phyloP scores from a whole-genome alignment of 1,139 yeast species.

The Pichia kudriavzevii region DNA sequence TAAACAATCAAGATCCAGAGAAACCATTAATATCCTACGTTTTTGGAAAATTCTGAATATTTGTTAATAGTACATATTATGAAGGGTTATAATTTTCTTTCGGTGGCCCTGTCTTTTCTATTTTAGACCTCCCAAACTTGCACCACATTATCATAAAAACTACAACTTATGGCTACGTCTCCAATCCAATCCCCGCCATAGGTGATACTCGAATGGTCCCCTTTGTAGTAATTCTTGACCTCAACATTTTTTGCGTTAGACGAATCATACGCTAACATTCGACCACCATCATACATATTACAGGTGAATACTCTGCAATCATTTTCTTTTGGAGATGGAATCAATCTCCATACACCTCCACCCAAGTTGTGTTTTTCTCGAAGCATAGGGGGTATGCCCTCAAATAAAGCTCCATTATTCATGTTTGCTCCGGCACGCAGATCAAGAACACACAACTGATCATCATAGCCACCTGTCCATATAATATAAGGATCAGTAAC shows the following conservation, averaged over 20 bases:
- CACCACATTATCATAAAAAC: slow-evolving; percentile 80
- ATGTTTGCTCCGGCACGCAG: slow-evolving; percentile 38
- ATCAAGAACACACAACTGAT: slow-evolving; percentile 61
- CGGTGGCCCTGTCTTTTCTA: too few species aligned
- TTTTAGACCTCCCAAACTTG: slow-evolving; percentile 50
- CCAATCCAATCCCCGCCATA: slow-evolving; percentile 88
- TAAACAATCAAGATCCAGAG: slow-evolving; percentile 17
- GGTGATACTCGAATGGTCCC: slow-evolving; percentile 84
- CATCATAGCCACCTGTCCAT: slow-evolving; percentile 94
- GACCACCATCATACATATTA: slow-evolving; percentile 95
- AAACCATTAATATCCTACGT: slow-evolving; percentile 21
- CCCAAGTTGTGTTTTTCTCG: slow-evolving; percentile 48
- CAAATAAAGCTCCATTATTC: slow-evolving; percentile 36
- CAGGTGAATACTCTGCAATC: slow-evolving; percentile 54
- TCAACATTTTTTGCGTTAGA: slow-evolving; percentile 31
- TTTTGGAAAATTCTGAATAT: slow-evolving; percentile 19
- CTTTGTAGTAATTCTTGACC: slow-evolving; percentile 47
- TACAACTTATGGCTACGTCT: slow-evolving; percentile 61
- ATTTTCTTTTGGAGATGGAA: slow-evolving; percentile 45
- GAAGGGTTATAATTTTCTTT: too few species aligned
- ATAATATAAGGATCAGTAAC: slow-evolving; percentile 41
- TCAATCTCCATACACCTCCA: slow-evolving; percentile 93
- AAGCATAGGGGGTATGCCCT: slow-evolving; percentile 43
- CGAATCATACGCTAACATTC: slow-evolving; percentile 40
- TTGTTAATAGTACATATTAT: background rate